phyloP scores from a whole-genome alignment of 768 basidiomycete genomes.

The Suillus brevipes region DNA sequence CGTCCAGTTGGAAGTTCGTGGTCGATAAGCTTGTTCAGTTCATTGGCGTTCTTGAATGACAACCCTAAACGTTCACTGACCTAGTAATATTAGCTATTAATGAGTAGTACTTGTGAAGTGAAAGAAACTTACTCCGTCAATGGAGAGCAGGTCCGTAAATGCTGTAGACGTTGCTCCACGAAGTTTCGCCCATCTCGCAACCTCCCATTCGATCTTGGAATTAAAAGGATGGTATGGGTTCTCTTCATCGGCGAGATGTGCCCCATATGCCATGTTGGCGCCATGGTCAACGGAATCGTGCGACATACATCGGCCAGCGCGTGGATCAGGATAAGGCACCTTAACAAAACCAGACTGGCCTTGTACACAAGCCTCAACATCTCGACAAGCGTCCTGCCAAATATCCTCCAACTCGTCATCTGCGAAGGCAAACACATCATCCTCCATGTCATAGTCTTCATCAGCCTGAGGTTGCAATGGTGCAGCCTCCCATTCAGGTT shows the following conservation, averaged over 20 bases:
- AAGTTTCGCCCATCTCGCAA: constrained; percentile 42
- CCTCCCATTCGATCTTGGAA: constrained; percentile 39
- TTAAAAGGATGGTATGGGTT: constrained; percentile 32
- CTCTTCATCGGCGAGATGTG: neutral
- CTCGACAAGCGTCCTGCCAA: neutral
- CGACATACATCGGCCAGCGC: neutral
- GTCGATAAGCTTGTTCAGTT: no score
- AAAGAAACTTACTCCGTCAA: no score
- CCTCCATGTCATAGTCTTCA: no score
- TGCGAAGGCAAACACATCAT: no score
- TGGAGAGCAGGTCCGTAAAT: no score
- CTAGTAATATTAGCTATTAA: no score
- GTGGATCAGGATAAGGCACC: neutral
- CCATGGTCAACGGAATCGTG: neutral
- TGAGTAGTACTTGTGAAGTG: neutral
- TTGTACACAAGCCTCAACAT: neutral
- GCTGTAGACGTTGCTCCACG: constrained; percentile 32
- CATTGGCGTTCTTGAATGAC: no score
- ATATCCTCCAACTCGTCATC: no score
- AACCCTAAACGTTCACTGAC: no score
- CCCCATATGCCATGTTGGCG: neutral
- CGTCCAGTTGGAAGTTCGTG: no score
- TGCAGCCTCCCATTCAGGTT: neutral
- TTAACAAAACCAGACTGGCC: neutral
- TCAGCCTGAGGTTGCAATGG: neutral